Percentiles rank a stretch among this genome's conserved stretches.
phyloP scores from a whole-genome alignment of 2,329 filamentous ascomycete genomes.

The Corniculantispora saksenae region DNA sequence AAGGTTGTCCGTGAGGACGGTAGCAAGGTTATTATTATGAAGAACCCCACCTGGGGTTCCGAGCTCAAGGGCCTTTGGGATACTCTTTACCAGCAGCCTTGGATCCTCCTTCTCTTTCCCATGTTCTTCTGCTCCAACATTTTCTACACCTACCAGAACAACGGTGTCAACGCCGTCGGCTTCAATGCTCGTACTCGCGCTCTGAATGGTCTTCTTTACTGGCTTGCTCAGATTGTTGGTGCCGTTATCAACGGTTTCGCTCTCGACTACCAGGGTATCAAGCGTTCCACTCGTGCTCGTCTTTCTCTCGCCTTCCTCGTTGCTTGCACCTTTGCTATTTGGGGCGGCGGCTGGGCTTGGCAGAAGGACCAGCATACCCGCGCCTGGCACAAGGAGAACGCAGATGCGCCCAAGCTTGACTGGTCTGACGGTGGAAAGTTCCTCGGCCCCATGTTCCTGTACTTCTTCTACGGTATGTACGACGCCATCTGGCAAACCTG shows the following conservation, averaged over 20 bases:
- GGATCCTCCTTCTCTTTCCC: conserved; percentile 53
- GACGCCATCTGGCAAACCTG: conserved; percentile 65
- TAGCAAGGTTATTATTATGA: conserved; percentile 81
- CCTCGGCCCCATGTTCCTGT: conserved; percentile 66
- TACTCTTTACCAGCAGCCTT: conserved; percentile 66
- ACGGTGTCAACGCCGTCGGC: conserved; percentile 53
- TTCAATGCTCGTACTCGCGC: conserved; percentile 59
- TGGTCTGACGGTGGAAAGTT: conserved; percentile 43
- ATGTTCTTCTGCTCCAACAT: conserved; percentile 58
- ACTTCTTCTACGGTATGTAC: conserved; percentile 70
- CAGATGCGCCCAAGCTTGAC: conserved; percentile 42
- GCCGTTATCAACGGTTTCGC: conserved; percentile 48
- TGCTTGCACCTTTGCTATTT: conserved; percentile 51
- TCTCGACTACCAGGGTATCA: conserved; percentile 45
- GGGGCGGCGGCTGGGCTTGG: conserved; percentile 64
- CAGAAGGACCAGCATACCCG: conserved; percentile 55
- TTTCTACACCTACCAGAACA: conserved; percentile 60
- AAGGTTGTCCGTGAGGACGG: conserved; percentile 76
- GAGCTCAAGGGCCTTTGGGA: conserved; percentile 72
- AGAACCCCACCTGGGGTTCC: conserved; percentile 80
- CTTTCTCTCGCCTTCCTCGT: conserved; percentile 49
- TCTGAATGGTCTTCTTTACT: conserved; percentile 56
- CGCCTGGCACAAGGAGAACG: conserved; percentile 37
- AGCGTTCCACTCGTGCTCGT: conserved; percentile 47
- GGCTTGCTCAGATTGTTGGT: conserved; percentile 57